phyloP scores from a whole-genome alignment of 1,284 basidiomycete species.

The Malassezia cuniculi region DNA sequence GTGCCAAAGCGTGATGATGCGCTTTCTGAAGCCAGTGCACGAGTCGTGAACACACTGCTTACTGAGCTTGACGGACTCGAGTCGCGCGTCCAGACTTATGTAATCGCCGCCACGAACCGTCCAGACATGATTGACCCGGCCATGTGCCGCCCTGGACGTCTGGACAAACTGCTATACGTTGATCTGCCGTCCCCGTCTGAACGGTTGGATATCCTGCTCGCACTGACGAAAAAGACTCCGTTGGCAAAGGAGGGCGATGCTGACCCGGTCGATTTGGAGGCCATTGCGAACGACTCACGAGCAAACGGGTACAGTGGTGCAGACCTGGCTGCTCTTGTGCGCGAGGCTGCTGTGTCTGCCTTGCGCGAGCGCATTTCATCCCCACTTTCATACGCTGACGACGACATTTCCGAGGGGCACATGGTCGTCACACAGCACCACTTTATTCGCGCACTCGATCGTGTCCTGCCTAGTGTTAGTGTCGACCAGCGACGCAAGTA shows the following conservation, averaged over 20 bases:
- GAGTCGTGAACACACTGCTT: conserved; percentile 93
- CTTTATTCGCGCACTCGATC: conserved; percentile 10
- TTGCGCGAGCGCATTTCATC: conserved; percentile 51
- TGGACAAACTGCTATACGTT: conserved; percentile 93
- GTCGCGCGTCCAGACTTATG: conserved; percentile 71
- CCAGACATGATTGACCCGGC: conserved; percentile 98
- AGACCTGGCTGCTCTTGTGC: conserved; percentile 38
- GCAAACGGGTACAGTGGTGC: conserved; percentile 40
- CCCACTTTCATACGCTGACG: conserved; percentile 9
- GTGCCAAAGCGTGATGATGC: conserved; percentile 85
- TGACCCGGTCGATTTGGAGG: conserved; percentile 23
- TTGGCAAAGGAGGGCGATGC: conserved; percentile 49
- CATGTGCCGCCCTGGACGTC: conserved; percentile 87
- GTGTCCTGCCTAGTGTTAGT: conserved; percentile 14
- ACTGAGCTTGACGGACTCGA: conserved; percentile 93
- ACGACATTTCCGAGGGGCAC: too few relatives aligned
- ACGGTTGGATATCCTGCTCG: conserved; percentile 60
- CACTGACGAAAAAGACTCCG: conserved; percentile 60
- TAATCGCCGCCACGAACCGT: conserved; percentile 93
- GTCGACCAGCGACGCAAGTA: conserved; percentile 12
- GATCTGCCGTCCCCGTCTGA: conserved; percentile 69
- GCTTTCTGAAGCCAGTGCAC: conserved; percentile 78
- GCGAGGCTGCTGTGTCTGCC: conserved; percentile 70
- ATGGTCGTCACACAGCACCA: conserved; percentile 10
- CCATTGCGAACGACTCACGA: conserved; percentile 23